Conservation (phyloP, 2,329 filamentous ascomycete genomes). For the Sporothrix phasma region DNA sequence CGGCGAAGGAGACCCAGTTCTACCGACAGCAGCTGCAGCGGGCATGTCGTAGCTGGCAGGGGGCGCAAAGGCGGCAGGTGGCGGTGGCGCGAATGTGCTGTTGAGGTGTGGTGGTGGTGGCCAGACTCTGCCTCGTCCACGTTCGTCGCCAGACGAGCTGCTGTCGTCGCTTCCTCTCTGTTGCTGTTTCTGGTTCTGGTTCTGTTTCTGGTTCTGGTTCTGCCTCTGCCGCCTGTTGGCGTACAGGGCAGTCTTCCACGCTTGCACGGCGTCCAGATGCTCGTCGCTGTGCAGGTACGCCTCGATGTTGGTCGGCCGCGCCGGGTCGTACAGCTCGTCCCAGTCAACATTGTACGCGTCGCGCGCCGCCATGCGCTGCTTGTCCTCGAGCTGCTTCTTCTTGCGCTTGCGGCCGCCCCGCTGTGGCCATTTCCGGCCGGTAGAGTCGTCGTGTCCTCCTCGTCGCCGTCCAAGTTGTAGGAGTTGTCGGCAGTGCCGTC, state of each 20-base stretch:
- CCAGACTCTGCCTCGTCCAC: constrained; percentile 27
- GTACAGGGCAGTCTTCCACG: constrained; percentile 79
- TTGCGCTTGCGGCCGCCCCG: constrained; percentile 54
- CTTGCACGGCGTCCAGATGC: constrained; percentile 64
- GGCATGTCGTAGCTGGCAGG: constrained; percentile 6
- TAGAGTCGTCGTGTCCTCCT: background rate
- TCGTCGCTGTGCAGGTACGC: constrained; percentile 80
- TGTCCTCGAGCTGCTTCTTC: constrained; percentile 50
- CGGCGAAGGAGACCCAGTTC: background rate
- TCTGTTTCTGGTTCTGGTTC: constrained; percentile 32
- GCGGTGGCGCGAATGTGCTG: constrained; percentile 41
- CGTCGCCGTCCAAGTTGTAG: background rate
- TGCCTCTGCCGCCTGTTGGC: constrained; percentile 49
- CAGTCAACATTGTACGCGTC: constrained; percentile 53
- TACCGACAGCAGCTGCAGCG: background rate
- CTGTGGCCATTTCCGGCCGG: constrained; percentile 48
- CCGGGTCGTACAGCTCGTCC: constrained; percentile 85
- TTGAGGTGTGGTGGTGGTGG: background rate
- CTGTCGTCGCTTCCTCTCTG: constrained; percentile 17
- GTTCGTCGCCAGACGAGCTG: background rate
- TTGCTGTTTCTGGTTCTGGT: constrained; percentile 33
- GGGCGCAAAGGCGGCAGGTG: constrained; percentile 40
- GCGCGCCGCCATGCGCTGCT: constrained; percentile 49
- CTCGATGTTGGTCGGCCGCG: constrained; percentile 71
- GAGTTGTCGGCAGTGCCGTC: constrained; percentile 2